A percentile compares a stretch with the other conserved stretches of the same genome.
Evolutionary conservation across 208 protist species (phyloP).

Genomic region (Acanthamoeba lenticulata): DNA sequence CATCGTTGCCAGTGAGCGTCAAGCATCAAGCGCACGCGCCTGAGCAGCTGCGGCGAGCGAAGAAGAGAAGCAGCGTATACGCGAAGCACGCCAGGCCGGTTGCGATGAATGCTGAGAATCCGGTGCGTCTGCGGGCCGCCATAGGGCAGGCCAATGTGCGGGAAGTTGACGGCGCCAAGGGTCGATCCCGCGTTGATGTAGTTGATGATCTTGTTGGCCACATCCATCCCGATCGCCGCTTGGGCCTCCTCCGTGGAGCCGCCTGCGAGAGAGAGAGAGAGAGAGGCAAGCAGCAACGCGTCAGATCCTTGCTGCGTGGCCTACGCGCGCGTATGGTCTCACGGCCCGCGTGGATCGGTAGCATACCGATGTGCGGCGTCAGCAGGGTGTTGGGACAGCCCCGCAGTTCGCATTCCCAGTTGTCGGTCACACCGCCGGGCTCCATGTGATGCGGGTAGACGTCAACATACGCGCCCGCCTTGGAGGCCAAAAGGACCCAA

Average conservation of each 20-base stretch:
- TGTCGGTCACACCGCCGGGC: conserved; percentile 83
- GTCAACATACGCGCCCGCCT: conserved; percentile 91
- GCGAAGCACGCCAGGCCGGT: conserved; percentile 92
- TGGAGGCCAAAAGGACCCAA: too few relatives aligned
- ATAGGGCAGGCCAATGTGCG: conserved; percentile 87
- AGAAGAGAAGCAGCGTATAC: not conserved
- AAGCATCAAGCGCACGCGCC: too few relatives aligned
- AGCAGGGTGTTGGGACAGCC: conserved; percentile 94
- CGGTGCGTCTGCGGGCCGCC: conserved; percentile 80
- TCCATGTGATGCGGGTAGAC: conserved; percentile 91
- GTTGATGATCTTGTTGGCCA: conserved; percentile 89
- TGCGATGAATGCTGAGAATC: conserved; percentile 93
- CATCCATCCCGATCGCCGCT: conserved; percentile 91
- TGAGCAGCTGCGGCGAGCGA: too few relatives aligned
- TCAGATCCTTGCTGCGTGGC: not conserved
- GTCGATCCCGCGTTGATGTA: conserved; percentile 91
- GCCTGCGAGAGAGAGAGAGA: conserved; percentile 62
- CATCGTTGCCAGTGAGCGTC: not conserved
- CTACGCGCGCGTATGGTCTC: not conserved
- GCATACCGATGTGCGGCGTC: conserved; percentile 92
- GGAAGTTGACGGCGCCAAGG: conserved; percentile 93
- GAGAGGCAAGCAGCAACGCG: not conserved
- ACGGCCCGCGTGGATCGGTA: not conserved
- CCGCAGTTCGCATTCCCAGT: conserved; percentile 88
- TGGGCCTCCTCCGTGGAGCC: conserved; percentile 94